Evolutionary conservation across 257 asterid genomes (phyloP).

Genomic region (Rauvolfia tetraphylla): DNA sequence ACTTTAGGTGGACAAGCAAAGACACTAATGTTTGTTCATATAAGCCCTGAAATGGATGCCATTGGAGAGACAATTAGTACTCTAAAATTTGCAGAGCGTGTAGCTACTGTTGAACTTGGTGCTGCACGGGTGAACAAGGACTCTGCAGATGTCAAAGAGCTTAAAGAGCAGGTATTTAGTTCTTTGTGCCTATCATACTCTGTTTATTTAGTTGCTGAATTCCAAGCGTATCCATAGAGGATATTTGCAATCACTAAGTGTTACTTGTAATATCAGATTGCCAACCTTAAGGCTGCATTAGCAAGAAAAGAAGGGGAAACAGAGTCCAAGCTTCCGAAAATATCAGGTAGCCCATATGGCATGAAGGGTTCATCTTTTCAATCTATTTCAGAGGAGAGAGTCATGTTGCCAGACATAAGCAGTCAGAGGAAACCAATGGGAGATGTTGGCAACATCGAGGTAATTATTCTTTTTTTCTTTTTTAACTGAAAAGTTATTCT

Average conservation of each 20-base stretch:
- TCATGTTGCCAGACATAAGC: conserved; percentile 38
- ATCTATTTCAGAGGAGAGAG: conserved; percentile 41
- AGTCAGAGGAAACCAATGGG: conserved; percentile 83
- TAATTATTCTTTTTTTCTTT: conserved; percentile 16
- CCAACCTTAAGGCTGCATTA: conserved; percentile 74
- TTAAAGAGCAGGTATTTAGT: conserved; percentile 72
- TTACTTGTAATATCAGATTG: conserved; percentile 45
- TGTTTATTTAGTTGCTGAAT: not conserved
- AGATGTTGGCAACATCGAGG: conserved; percentile 89
- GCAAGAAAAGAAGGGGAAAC: conserved; percentile 62
- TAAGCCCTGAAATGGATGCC: conserved; percentile 92
- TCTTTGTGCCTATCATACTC: not conserved
- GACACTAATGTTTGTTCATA: conserved; percentile 94
- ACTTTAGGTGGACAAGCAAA: conserved; percentile 92
- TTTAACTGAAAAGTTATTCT: no score
- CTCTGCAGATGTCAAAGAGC: conserved; percentile 78
- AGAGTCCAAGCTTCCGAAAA: conserved; percentile 39
- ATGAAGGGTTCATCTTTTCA: conserved; percentile 38
- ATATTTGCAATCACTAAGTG: not conserved
- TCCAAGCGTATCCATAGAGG: not conserved
- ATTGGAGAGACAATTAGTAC: conserved; percentile 93
- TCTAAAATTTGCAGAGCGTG: conserved; percentile 97
- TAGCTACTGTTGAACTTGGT: conserved; percentile 95
- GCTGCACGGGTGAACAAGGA: conserved; percentile 94
- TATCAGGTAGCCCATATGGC: conserved; percentile 54